Percentiles rank a stretch among this genome's conserved stretches.
These are phyloP conservation scores for Sporobolomyces pararoseus DNA, from an alignment of 768 basidiomycete species.

Conservation along the genomic window DNA sequence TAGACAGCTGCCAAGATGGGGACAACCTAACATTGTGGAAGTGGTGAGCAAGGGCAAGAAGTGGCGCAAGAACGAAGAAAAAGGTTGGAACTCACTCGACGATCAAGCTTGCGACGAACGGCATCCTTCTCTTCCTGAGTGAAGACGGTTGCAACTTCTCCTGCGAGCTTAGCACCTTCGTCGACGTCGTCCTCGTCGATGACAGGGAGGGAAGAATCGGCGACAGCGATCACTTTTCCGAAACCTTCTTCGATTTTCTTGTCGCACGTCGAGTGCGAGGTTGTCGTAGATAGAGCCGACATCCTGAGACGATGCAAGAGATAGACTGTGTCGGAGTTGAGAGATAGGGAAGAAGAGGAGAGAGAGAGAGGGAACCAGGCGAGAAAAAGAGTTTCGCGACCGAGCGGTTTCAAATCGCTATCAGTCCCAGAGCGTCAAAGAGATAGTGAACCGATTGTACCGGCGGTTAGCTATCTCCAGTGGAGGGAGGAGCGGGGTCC, in stretches of 20 bases:
- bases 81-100: background rate
- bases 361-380: background rate
- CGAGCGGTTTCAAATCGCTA: too few relatives aligned
- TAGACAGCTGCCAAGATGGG: constrained; percentile 9
- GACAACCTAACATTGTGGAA: background rate
- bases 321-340: too few relatives aligned
- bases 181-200: constrained; percentile 27
- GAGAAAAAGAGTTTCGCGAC: too few relatives aligned
- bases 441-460: background rate
- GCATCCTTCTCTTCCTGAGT: constrained; percentile 28
- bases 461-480: constrained; percentile 2
- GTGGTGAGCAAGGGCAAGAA: background rate
- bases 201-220: background rate
- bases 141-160: constrained; percentile 7
- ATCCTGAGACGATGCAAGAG: background rate
- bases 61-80: background rate
- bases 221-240: background rate
- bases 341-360: background rate
- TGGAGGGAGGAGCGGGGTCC: too few relatives aligned
- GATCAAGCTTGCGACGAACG: constrained; percentile 36
- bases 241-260: constrained; percentile 20
- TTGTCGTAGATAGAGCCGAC: background rate
- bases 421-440: background rate
- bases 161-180: constrained; percentile 23
- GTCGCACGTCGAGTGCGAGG: constrained; percentile 11